phyloP scores from a whole-genome alignment of 495 filamentous ascomycete genomes.

The Viridothelium virens region DNA sequence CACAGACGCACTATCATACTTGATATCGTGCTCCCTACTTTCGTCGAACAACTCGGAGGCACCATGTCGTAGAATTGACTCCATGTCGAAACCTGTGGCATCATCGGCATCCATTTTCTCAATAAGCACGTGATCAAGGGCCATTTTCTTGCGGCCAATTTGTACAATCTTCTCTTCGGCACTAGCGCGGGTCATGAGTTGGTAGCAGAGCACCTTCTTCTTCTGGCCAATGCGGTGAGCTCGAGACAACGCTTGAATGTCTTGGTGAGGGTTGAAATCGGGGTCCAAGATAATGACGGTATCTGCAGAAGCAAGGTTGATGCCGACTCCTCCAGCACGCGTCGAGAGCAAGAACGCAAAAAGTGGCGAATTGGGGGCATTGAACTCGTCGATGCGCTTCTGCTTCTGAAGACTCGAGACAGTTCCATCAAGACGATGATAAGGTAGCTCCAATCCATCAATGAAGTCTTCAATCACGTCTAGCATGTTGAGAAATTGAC shows the following conservation, averaged over 20 bases:
- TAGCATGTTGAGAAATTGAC: conserved; percentile 85
- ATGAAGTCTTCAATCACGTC: conserved; percentile 91
- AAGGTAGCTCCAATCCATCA: conserved; percentile 55
- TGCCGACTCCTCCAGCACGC: conserved; percentile 89
- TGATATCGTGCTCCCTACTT: conserved; percentile 55
- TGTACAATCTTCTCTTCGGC: conserved; percentile 95
- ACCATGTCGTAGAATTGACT: conserved; percentile 83
- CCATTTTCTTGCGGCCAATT: conserved; percentile 92
- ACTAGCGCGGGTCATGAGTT: conserved; percentile 78
- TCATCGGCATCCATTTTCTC: conserved; percentile 78
- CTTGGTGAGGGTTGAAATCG: conserved; percentile 97
- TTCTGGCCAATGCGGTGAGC: conserved; percentile 94
- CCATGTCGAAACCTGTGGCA: conserved; percentile 64
- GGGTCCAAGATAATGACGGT: conserved; percentile 98
- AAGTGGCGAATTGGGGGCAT: conserved; percentile 68
- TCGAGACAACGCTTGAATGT: conserved; percentile 88
- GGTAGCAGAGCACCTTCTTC: conserved; percentile 91
- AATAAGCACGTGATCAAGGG: conserved; percentile 86
- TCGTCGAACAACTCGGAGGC: conserved; percentile 79
- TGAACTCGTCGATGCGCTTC: conserved; percentile 86
- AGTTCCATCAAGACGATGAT: conserved; percentile 78
- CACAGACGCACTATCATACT: conserved; percentile 71
- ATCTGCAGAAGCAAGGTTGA: conserved; percentile 94
- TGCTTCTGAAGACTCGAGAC: conserved; percentile 79
- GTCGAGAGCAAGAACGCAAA: conserved; percentile 93